A percentile compares a stretch with the other conserved stretches of the same genome.
Evolutionary conservation across 2,329 filamentous ascomycete genomes (phyloP).

Genomic region (Colletotrichum sp.): DNA sequence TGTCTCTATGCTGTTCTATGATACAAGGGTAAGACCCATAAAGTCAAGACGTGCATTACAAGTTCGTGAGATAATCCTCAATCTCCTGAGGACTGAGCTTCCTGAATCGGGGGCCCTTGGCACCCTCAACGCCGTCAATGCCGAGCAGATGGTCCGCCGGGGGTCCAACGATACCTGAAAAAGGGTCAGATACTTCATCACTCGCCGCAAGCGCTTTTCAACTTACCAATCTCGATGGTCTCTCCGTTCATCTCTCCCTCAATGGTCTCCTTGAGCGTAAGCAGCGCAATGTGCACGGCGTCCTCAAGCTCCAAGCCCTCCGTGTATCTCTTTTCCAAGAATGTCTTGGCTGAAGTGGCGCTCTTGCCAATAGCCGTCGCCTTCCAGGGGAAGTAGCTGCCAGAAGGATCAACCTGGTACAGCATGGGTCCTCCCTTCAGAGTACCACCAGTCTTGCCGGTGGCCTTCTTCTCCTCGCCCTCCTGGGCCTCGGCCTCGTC

Average conservation of each 20-base stretch:
- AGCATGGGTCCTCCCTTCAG: constrained; percentile 95
- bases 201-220: background rate
- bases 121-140: constrained; percentile 86
- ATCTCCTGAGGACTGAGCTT: constrained; percentile 98
- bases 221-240: constrained; percentile 93
- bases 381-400: constrained; percentile 99
- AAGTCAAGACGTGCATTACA: constrained; percentile 61
- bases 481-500: constrained; percentile 60
- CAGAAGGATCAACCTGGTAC: constrained; percentile 99
- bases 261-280: constrained; percentile 98
- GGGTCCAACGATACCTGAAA: constrained; percentile 86
- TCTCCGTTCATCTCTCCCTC: constrained; percentile 99
- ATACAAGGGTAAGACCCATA: constrained; percentile 36
- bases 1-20: constrained; percentile 35
- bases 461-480: constrained; percentile 73
- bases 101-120: constrained; percentile 85
- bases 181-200: background rate
- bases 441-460: constrained; percentile 92
- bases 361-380: constrained; percentile 99
- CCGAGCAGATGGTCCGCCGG: constrained; percentile 93
- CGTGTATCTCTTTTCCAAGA: constrained; percentile 98
- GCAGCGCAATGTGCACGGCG: constrained; percentile 94
- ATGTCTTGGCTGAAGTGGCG: constrained; percentile 97
- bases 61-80: constrained; percentile 98
- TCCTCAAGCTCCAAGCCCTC: constrained; percentile 97